Conservation (phyloP, 2,329 filamentous ascomycete genomes). For the Ophiostoma piceae region DNA sequence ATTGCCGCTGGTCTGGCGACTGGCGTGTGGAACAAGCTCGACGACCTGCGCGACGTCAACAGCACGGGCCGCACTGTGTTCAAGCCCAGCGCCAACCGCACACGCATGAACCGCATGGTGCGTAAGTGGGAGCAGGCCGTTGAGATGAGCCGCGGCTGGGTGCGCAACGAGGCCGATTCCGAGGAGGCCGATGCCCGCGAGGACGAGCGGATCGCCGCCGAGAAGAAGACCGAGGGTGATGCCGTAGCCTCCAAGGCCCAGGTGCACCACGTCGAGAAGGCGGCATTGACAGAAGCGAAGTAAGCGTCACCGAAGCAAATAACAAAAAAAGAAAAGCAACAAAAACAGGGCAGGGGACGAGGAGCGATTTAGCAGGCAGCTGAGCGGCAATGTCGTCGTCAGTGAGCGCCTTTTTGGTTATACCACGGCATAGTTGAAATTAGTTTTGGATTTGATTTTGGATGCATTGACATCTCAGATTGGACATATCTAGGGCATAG, state of each 20-base stretch:
- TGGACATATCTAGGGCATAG: not conserved
- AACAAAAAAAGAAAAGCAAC: not conserved
- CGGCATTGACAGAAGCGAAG: not conserved
- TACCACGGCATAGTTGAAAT: not conserved
- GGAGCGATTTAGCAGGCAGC: not conserved
- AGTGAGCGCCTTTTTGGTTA: slow-evolving; percentile 2
- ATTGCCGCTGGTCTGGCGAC: slow-evolving; percentile 85
- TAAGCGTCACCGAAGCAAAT: not conserved
- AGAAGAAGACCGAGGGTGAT: slow-evolving; percentile 3
- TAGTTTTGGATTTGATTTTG: not conserved
- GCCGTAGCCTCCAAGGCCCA: not conserved
- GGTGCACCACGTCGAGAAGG: slow-evolving; percentile 13
- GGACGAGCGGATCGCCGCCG: not conserved
- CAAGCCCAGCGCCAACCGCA: slow-evolving; percentile 53
- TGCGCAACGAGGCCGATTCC: slow-evolving; percentile 32
- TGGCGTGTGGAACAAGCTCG: slow-evolving; percentile 69
- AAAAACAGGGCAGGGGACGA: not conserved
- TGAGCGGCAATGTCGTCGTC: not conserved
- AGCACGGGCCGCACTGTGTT: slow-evolving; percentile 65
- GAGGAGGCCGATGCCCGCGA: slow-evolving; percentile 19
- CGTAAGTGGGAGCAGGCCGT: slow-evolving; percentile 54
- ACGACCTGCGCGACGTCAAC: slow-evolving; percentile 69
- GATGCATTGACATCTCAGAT: not conserved
- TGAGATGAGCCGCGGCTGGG: slow-evolving; percentile 54
- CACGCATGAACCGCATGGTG: slow-evolving; percentile 42